phyloP scores from a whole-genome alignment of 805 yeast genomes.

The Myxozyma melibiosi region DNA sequence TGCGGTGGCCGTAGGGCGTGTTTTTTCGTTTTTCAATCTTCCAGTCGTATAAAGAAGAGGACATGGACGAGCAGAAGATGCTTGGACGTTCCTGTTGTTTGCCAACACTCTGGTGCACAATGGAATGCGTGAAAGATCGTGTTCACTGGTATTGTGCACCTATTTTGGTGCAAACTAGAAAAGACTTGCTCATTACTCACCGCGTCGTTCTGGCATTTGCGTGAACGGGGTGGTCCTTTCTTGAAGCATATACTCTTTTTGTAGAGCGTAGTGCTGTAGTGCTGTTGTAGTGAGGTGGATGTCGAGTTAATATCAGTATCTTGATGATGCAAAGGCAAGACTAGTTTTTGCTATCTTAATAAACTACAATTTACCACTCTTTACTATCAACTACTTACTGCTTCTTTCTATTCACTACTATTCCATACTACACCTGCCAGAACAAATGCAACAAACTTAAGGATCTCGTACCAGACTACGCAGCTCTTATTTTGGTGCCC shows the following conservation, averaged over 20 bases:
- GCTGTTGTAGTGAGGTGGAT: not conserved
- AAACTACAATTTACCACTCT: no score
- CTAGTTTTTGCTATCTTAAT: no score
- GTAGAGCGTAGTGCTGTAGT: not conserved
- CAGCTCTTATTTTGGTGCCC: conserved; percentile 4
- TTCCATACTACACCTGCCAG: not conserved
- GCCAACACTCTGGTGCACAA: conserved; percentile 93
- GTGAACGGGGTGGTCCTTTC: conserved; percentile 30
- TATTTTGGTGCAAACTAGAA: conserved; percentile 91
- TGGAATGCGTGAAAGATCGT: conserved; percentile 35
- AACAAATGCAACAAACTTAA: no score
- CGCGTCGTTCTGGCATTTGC: conserved; percentile 47
- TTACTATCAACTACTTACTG: no score
- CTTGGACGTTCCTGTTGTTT: no score
- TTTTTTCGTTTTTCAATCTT: no score
- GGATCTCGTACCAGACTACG: no score
- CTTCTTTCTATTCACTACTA: not conserved
- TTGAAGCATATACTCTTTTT: conserved; percentile 15
- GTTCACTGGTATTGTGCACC: conserved; percentile 62
- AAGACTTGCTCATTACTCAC: conserved; percentile 69
- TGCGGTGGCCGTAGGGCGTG: not conserved
- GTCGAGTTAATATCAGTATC: no score
- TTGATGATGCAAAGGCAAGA: no score
- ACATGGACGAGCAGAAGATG: no score
- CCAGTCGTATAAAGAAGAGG: no score